These are phyloP conservation scores for Penicillium robsamsonii DNA, from an alignment of 495 filamentous ascomycete genomes.

Conservation along the genomic window DNA sequence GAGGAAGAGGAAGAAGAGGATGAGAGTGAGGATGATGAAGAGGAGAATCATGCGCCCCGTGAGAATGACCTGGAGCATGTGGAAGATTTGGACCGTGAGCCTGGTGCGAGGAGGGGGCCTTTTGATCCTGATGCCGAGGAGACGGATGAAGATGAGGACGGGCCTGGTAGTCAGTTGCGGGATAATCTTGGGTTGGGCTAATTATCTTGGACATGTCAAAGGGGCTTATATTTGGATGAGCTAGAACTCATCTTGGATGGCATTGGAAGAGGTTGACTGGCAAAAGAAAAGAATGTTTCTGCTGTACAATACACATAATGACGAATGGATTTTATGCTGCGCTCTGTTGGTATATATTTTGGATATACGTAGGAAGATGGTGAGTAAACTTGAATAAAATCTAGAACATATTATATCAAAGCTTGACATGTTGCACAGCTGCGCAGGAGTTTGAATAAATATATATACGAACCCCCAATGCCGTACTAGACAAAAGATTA, in stretches of 20 bases:
- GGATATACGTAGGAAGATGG: not conserved
- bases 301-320: conserved; percentile 29
- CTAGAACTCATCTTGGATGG: not conserved
- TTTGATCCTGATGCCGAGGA: conserved; percentile 45
- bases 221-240: not conserved
- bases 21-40: conserved; percentile 51
- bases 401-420: not conserved
- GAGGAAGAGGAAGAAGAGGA: conserved; percentile 56
- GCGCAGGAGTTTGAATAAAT: not conserved
- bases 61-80: conserved; percentile 64
- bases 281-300: conserved; percentile 4
- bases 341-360: not conserved
- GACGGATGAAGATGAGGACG: conserved; percentile 46
- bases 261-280: not conserved
- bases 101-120: conserved; percentile 23
- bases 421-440: not conserved
- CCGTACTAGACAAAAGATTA: not conserved
- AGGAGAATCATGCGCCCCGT: conserved; percentile 38
- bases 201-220: not conserved
- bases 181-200: conserved; percentile 43
- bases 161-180: conserved; percentile 42
- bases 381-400: not conserved
- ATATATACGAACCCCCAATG: not conserved
- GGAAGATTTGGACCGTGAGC: conserved; percentile 53
- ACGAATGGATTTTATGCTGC: conserved; percentile 20